These are phyloP conservation scores for Zarea fungicola DNA, from an alignment of 2,329 filamentous ascomycete genomes.

Conservation along the genomic window DNA sequence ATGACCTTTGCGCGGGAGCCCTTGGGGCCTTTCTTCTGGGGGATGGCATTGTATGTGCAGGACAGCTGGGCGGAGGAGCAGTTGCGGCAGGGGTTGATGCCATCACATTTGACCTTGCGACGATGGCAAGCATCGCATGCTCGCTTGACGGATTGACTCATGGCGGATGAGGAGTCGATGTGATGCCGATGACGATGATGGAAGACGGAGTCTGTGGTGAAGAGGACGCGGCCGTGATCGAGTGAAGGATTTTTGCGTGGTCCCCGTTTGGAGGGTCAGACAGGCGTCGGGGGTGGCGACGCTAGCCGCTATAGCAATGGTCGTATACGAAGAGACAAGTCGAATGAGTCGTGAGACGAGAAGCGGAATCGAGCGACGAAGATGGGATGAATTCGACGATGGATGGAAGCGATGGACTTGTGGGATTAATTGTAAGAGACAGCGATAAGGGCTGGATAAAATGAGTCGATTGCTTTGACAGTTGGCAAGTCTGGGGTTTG, in stretches of 20 bases:
- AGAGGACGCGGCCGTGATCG: neutral
- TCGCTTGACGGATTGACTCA: slow-evolving; percentile 52
- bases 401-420: no score
- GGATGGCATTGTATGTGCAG: slow-evolving; percentile 70
- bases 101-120: slow-evolving; percentile 70
- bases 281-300: no score
- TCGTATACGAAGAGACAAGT: no score
- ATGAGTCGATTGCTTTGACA: no score
- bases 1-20: slow-evolving; percentile 71
- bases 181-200: neutral
- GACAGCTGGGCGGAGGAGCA: slow-evolving; percentile 61
- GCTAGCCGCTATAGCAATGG: no score
- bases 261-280: neutral
- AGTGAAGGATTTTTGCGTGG: slow-evolving; percentile 5
- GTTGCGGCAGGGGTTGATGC: slow-evolving; percentile 65
- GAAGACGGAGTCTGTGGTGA: neutral
- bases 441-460: no score
- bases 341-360: no score
- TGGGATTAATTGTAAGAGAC: no score
- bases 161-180: slow-evolving; percentile 24
- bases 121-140: slow-evolving; percentile 71
- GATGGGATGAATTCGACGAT: no score
- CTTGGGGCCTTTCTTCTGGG: slow-evolving; percentile 72
- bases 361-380: no score
- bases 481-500: no score